Evolutionary conservation across 306 rosid species (phyloP).

Genomic region (Sechiopsis laciniata): DNA sequence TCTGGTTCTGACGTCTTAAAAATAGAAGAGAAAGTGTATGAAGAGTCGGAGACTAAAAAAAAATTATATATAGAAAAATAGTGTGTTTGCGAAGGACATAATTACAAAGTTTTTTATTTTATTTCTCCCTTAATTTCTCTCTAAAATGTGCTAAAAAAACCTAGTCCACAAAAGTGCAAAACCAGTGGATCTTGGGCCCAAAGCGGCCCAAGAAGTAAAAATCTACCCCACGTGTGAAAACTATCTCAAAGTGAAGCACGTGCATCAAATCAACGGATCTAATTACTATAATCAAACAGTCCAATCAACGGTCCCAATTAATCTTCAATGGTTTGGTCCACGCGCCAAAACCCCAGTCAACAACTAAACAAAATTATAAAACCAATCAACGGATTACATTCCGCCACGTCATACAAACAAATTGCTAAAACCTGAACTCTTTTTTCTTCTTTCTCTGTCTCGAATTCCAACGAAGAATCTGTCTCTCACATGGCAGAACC

Average conservation of each 20-base stretch:
- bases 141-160: too few species aligned
- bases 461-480: conserved; percentile 9
- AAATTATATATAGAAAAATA: too few species aligned
- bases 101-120: too few species aligned
- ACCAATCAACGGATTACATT: background rate
- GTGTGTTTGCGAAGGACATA: too few species aligned
- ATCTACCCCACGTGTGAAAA: conserved; percentile 10
- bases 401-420: conserved; percentile 4
- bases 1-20: too few species aligned
- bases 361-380: background rate
- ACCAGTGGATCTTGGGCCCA: background rate
- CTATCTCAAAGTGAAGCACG: background rate
- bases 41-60: too few species aligned
- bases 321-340: background rate
- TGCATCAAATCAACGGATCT: background rate
- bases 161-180: too few species aligned
- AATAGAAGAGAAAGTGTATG: too few species aligned
- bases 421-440: background rate
- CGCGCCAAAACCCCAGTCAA: background rate
- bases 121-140: too few species aligned
- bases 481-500: background rate
- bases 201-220: conserved; percentile 12
- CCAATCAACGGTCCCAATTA: background rate
- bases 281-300: background rate
- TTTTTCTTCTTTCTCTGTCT: background rate